phyloP scores from a whole-genome alignment of 2,329 filamentous ascomycete genomes.

The Aspergillus sp. region DNA sequence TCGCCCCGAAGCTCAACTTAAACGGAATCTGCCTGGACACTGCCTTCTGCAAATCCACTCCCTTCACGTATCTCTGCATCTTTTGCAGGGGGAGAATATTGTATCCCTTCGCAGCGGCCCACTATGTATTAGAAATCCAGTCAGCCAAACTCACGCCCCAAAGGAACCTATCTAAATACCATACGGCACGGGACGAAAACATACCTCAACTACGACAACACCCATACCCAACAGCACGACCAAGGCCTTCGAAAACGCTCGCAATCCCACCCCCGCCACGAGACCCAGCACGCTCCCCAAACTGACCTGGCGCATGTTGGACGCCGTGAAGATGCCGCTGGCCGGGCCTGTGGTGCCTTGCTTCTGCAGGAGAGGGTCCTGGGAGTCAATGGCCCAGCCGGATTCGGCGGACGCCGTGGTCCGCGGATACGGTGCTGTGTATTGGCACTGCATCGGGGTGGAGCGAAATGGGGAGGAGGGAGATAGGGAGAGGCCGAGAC shows the following conservation, averaged over 20 bases:
- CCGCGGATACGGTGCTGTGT: constrained; percentile 26
- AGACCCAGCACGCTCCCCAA: constrained; percentile 47
- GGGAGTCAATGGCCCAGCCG: constrained; percentile 26
- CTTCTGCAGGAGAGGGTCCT: constrained; percentile 25
- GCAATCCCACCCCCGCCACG: constrained; percentile 42
- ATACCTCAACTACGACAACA: constrained; percentile 46
- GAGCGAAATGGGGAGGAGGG: constrained; percentile 36
- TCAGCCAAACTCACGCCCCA: not conserved
- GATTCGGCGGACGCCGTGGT: constrained; percentile 20
- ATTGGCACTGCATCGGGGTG: constrained; percentile 39
- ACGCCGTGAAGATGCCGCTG: constrained; percentile 29
- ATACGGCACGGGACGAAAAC: constrained; percentile 1
- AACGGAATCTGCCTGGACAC: constrained; percentile 43
- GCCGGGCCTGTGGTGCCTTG: constrained; percentile 22
- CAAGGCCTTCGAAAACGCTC: constrained; percentile 46
- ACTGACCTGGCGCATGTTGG: constrained; percentile 45
- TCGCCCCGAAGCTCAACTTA: constrained; percentile 47
- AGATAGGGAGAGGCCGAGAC: constrained; percentile 34
- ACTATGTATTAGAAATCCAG: constrained; percentile 27
- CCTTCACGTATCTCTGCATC: constrained; percentile 43
- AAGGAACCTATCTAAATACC: too few relatives aligned
- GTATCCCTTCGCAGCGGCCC: constrained; percentile 47
- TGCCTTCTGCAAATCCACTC: constrained; percentile 38
- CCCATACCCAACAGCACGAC: constrained; percentile 45
- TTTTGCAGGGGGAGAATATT: constrained; percentile 43